Evolutionary conservation across 78 protist species (phyloP).

Genomic region (Diacronema lutheri): DNA sequence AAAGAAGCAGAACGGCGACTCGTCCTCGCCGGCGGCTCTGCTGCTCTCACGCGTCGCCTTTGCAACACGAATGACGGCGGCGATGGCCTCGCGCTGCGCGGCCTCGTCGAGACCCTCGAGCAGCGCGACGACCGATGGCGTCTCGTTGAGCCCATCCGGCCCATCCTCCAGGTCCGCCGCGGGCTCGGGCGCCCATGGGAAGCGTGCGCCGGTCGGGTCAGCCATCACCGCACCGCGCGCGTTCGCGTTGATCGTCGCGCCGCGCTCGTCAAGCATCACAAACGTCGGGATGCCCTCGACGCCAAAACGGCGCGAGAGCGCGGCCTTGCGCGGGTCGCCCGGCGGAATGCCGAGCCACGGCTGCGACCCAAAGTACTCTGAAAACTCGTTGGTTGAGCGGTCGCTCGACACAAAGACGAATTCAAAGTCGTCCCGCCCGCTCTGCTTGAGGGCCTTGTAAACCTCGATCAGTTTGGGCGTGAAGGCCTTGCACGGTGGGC

Average conservation of each 20-base stretch:
- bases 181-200: constrained; percentile 22
- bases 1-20: not conserved
- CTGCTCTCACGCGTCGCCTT: not conserved
- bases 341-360: not conserved
- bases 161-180: not conserved
- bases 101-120: not conserved
- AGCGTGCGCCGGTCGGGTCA: not conserved
- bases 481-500: constrained; percentile 44
- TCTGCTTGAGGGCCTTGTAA: not conserved
- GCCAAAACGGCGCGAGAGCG: not conserved
- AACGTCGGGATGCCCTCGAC: constrained; percentile 23
- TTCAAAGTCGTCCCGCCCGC: constrained; percentile 8
- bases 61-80: not conserved
- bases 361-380: not conserved
- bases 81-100: not conserved
- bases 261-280: not conserved
- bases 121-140: not conserved
- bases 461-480: constrained; percentile 29
- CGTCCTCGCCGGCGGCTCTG: not conserved
- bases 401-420: constrained; percentile 31
- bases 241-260: constrained; percentile 26
- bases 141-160: not conserved
- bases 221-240: not conserved
- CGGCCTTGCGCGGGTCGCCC: not conserved
- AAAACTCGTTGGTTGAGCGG: not conserved